phyloP scores from a whole-genome alignment of 139 green algal species.

The Closterium sp. region DNA sequence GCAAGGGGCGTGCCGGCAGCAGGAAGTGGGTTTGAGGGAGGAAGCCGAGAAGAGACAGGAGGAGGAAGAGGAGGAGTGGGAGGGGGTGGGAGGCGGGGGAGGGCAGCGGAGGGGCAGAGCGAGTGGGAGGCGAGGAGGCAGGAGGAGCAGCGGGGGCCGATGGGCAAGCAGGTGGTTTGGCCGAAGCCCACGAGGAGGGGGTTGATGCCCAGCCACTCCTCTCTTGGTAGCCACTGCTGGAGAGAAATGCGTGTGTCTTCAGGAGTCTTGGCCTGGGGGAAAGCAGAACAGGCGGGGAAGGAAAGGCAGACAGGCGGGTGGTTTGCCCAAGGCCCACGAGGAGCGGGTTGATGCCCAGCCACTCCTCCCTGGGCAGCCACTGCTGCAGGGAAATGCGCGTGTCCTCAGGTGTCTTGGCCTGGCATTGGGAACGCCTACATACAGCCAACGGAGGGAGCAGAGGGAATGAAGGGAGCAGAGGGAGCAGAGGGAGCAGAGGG shows the following conservation, averaged over 20 bases:
- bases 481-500: no score
- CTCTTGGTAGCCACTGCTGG: neutral
- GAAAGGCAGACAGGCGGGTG: neutral
- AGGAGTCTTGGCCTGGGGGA: neutral
- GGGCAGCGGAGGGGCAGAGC: neutral
- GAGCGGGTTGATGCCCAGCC: neutral
- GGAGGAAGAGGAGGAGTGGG: neutral
- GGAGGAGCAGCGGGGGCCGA: slow-evolving; percentile 17
- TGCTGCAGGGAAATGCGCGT: neutral
- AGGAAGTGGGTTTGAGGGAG: no score
- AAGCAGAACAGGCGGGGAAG: no score
- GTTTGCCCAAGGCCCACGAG: neutral
- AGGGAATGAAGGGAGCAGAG: no score
- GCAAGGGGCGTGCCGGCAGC: no score
- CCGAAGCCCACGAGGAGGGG: neutral
- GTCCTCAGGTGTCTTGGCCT: neutral
- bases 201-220: neutral
- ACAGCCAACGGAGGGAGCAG: no score
- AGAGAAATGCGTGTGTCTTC: neutral
- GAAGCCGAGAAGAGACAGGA: neutral
- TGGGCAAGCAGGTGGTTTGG: neutral
- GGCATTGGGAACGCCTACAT: no score
- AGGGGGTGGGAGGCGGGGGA: neutral
- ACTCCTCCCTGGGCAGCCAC: neutral
- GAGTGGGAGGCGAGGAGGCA: neutral